Evolutionary conservation across 2,329 filamentous ascomycete genomes (phyloP).

Genomic region (Neofusicoccum cordaticola): DNA sequence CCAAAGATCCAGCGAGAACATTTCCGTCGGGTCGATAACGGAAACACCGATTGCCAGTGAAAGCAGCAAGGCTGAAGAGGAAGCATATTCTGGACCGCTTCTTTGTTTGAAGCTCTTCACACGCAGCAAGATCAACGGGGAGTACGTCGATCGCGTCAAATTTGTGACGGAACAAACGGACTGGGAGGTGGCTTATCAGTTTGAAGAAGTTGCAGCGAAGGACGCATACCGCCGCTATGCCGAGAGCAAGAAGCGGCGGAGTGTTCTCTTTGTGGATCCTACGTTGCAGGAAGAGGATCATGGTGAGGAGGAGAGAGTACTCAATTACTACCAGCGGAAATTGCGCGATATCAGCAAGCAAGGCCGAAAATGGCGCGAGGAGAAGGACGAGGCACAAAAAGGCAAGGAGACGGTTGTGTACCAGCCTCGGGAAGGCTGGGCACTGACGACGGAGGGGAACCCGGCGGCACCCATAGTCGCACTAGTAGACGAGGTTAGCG

Average conservation of each 20-base stretch:
- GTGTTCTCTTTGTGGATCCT: background rate
- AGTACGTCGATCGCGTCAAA: conserved; percentile 60
- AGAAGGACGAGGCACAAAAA: conserved; percentile 46
- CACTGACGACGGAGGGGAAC: background rate
- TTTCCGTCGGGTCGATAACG: background rate
- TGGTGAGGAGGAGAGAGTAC: conserved; percentile 37
- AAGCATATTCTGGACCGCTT: background rate
- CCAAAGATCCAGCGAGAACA: background rate
- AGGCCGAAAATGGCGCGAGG: conserved; percentile 59
- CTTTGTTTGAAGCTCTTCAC: conserved; percentile 70
- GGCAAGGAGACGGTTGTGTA: conserved; percentile 1
- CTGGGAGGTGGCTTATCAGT: conserved; percentile 73
- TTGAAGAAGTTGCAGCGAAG: background rate
- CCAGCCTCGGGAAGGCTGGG: background rate
- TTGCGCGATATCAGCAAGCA: conserved; percentile 49
- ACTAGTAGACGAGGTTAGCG: background rate
- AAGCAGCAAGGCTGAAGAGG: background rate
- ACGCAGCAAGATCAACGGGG: conserved; percentile 68
- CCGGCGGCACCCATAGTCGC: background rate
- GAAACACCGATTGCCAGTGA: background rate
- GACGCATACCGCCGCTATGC: background rate
- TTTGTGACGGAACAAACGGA: conserved; percentile 44
- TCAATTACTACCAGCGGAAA: conserved; percentile 41
- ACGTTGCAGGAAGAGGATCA: conserved; percentile 23
- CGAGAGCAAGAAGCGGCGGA: conserved; percentile 45